Conservation (phyloP, 805 yeast species). For the Metschnikowia corniflorae region DNA sequence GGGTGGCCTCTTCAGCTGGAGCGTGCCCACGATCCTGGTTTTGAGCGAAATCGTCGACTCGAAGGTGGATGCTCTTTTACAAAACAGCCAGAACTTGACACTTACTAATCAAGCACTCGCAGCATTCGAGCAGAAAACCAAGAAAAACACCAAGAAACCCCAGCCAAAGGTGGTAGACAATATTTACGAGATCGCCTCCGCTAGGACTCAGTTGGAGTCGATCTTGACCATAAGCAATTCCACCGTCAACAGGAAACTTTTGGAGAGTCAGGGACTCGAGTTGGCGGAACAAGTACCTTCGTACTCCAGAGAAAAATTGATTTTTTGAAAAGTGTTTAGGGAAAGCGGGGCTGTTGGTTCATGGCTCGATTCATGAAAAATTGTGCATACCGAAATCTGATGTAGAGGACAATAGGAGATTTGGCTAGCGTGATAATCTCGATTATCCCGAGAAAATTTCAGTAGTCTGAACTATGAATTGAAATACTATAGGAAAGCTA, state of each 20-base stretch:
- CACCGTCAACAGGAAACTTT: conserved; percentile 25
- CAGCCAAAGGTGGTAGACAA: conserved; percentile 19
- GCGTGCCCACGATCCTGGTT: conserved; percentile 44
- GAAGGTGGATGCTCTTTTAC: conserved; percentile 44
- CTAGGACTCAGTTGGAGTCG: conserved; percentile 31
- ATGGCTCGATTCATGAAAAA: no score
- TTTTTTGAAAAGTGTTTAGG: conserved; percentile 20
- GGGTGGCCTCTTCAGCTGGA: conserved; percentile 68
- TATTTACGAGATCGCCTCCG: conserved; percentile 27
- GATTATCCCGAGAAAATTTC: no score
- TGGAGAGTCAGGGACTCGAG: conserved; percentile 26
- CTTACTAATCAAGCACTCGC: conserved; percentile 44
- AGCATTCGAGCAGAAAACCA: conserved; percentile 21
- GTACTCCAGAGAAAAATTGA: conserved; percentile 51
- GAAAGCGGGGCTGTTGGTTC: no score
- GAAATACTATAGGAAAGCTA: no score
- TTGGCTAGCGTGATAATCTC: no score
- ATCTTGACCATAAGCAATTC: conserved; percentile 31
- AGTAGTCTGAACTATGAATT: no score
- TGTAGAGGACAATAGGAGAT: no score
- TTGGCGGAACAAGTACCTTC: conserved; percentile 46
- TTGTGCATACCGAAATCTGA: no score
- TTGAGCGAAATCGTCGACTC: conserved; percentile 43
- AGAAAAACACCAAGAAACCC: conserved; percentile 22
- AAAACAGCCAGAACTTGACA: conserved; percentile 44